phyloP scores from a whole-genome alignment of 2,329 filamentous ascomycete genomes.

The Colletotrichum salicis region DNA sequence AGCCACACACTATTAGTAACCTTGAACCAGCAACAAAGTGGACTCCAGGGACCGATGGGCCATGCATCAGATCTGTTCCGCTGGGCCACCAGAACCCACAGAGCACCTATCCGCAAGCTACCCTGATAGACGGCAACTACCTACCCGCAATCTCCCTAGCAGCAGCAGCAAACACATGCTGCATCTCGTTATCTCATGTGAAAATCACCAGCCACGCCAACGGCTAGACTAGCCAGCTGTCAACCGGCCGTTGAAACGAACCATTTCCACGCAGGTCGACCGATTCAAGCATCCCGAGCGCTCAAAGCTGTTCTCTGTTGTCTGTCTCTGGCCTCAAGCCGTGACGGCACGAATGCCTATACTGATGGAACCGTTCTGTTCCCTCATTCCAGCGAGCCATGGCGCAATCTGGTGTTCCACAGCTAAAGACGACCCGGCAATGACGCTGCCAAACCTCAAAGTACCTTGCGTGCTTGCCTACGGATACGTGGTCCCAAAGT shows the following conservation, averaged over 20 bases:
- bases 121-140: slow-evolving; percentile 14
- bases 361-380: slow-evolving; percentile 14
- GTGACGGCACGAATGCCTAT: neutral
- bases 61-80: slow-evolving; percentile 7
- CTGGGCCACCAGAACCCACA: neutral
- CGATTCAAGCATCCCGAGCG: neutral
- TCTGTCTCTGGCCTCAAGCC: slow-evolving; percentile 7
- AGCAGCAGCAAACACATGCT: slow-evolving; percentile 18
- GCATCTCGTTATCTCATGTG: slow-evolving; percentile 17
- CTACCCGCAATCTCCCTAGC: neutral
- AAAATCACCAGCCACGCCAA: slow-evolving; percentile 3
- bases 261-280: slow-evolving; percentile 3
- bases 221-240: slow-evolving; percentile 9
- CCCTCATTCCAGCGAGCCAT: slow-evolving; percentile 27
- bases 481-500: neutral
- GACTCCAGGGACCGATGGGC: slow-evolving; percentile 7
- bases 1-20: neutral
- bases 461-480: neutral
- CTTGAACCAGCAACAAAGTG: neutral
- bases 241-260: slow-evolving; percentile 3
- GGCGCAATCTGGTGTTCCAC: slow-evolving; percentile 23
- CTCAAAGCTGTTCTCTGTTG: neutral
- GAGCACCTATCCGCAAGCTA: neutral
- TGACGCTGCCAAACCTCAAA: neutral
- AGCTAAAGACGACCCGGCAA: neutral